Evolutionary conservation across 768 basidiomycete genomes (phyloP), one percentile per base, ranked within the genome.

Genomic region (Xerocomellus dryophilus): DNA sequence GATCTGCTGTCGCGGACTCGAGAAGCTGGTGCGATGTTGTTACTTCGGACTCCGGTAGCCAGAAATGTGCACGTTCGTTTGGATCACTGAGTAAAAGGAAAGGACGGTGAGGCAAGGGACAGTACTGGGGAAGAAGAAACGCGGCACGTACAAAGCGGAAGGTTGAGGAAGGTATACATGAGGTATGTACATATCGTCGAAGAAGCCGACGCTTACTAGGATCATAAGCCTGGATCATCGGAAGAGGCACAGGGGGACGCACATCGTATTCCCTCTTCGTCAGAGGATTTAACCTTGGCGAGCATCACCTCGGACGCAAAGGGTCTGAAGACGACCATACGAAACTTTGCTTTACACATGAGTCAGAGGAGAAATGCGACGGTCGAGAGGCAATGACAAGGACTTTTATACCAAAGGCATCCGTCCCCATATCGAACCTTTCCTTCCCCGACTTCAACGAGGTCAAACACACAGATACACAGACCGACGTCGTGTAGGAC

Each of bases 391-490:
- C 2, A 10, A 41, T 3, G 20, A 14, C 14, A 39, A 43, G 56
- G 47, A 95, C 95, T 83, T 79, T 90, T 93, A 67, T 98, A 94
- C 88, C 94, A 98, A 64, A 96, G 74, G 66, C 85, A 86, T 0
- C 96, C 96, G 70, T 99, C 96, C 0, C 96, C 95, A 63, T 95
- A 97, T 34, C 93, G 80, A 5, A 99, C 86, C 58, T 89, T 94
- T 2, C 96, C 96, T 65, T 98, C 94, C 2, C 92, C 88, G 1
- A 85, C 88, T 59, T 92, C 82, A 0, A 85, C 74, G 38, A 99
- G 73, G 68, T 98, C 96, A 57, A 93, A 97, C 1, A 93, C 82
- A 54, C 86, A 91, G 48, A 98, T 81, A 59, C 92, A 95, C 21
- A 99, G 81, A 1, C 96, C 96, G 52, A 96, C 86, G 51, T 93